A percentile compares a stretch with the other conserved stretches of the same genome.
phyloP scores from a whole-genome alignment of 2,329 filamentous ascomycete species.

The Acephala macrosclerotiorum region DNA sequence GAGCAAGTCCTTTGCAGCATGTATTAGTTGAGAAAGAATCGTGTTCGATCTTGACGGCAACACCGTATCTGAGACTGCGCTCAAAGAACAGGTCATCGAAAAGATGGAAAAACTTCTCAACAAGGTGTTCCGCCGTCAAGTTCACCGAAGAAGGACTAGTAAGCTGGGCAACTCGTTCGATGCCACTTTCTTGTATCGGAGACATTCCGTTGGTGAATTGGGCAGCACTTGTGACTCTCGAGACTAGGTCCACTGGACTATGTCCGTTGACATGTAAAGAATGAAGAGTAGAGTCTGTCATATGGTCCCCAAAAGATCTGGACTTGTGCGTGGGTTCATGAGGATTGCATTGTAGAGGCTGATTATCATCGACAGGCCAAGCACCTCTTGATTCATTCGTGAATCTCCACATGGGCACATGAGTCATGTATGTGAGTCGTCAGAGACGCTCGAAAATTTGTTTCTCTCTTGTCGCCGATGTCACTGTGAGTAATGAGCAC shows the following conservation, averaged over 20 bases:
- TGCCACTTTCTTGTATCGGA: background rate
- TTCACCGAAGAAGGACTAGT: too few species aligned
- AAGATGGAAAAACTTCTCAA: background rate
- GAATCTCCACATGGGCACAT: too few species aligned
- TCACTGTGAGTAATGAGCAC: too few species aligned
- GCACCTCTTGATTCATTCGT: too few species aligned
- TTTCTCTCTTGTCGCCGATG: too few species aligned
- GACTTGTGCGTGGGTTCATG: background rate
- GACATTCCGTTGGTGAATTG: background rate
- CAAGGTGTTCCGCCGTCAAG: background rate
- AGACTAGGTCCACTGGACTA: background rate
- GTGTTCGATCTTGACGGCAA: background rate
- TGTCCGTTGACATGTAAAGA: background rate
- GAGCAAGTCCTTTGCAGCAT: background rate
- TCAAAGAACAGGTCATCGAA: conserved; percentile 2
- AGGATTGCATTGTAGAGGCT: background rate
- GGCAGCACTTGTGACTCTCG: background rate
- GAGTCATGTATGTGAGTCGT: too few species aligned
- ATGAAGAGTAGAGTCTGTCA: background rate
- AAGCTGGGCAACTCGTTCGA: background rate
- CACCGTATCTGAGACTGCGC: conserved; percentile 4
- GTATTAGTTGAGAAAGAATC: background rate
- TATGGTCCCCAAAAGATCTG: background rate
- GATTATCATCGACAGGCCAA: background rate
- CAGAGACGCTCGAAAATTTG: too few species aligned